A percentile compares a stretch with the other conserved stretches of the same genome.
Evolutionary conservation across 2,329 filamentous ascomycete genomes (phyloP).

Genomic region (Apiospora arundinis): DNA sequence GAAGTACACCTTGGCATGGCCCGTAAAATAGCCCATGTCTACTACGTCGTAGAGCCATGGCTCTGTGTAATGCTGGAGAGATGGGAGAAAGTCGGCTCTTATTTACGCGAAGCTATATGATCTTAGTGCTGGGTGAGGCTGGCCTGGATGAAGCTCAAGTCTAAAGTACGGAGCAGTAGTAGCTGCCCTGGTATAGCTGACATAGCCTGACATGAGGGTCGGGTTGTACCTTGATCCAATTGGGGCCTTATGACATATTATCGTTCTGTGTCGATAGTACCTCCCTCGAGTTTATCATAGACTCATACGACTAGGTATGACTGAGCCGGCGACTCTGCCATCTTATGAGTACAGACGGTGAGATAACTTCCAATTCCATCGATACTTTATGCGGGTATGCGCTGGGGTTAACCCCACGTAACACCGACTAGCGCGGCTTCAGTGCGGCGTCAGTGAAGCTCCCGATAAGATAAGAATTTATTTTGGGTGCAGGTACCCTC

Average conservation of each 20-base stretch:
- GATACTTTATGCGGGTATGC: no score
- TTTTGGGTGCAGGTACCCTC: background rate
- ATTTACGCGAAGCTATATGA: background rate
- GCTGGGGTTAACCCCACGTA: background rate
- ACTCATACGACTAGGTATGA: no score
- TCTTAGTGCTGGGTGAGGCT: background rate
- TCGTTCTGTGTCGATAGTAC: no score
- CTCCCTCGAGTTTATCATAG: no score
- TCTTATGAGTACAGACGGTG: no score
- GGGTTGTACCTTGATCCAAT: no score
- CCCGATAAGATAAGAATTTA: slow-evolving; percentile 8
- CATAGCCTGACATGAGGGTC: no score
- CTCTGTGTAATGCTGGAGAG: background rate
- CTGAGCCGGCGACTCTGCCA: no score
- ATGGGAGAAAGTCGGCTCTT: background rate
- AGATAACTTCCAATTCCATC: no score
- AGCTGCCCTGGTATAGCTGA: no score
- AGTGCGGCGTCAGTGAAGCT: background rate
- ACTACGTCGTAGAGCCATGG: background rate
- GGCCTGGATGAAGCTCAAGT: background rate
- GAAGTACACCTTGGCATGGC: background rate
- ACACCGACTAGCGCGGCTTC: background rate
- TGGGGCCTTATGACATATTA: no score
- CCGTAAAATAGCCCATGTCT: slow-evolving; percentile 1
- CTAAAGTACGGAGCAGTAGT: no score